Base-by-base conservation (phyloP, 352 stramenopile species). In the Globisporangium nodosum region DNA sequence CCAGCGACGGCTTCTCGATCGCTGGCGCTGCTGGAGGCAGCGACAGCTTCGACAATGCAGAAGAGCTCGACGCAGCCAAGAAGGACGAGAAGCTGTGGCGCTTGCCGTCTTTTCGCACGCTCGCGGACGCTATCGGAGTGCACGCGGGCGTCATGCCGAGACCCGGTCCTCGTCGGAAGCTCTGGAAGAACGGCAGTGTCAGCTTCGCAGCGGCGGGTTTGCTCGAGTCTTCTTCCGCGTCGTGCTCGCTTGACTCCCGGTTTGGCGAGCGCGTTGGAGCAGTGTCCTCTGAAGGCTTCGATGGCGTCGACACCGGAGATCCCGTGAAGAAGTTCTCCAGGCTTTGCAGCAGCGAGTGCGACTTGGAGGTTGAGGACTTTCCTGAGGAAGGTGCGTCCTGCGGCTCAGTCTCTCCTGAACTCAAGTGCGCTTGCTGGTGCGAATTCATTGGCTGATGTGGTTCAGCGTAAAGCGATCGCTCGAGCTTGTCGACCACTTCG, bases 131-230 rank as follows among this genome's bases (percentile, higher is more conserved):
- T 43, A 90, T 85, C 16, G 81, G 81, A 1, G 81, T 90, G 1
- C 70, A 77, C 9, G 81, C 81, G n/a, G 81, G 81, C 18, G 78
- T 90, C 12, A 65, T 65, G 0, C 78, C 74, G 2, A 88, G 60
- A 8, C 70, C 73, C 9, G 76, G 78, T 5, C 74, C 78, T 48
- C 80, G 81, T 56, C 75, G 69, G 11, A 86, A 82, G 52, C 78
- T 85, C 59, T 90, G 81, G 52, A 90, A 88, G 49, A 90, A 79
- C 12, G 78, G 76, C 7, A 90, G 57, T 1, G 81, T 74, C 16
- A 87, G 52, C 47, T 88, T 90, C 3, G 69, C 63, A n/a, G 47
- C 48, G n/a, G 45, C 45, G 3, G 15, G 0, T 35, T 49, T 54
- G 16, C 11, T 47, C 5, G 46, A 31, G 3, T 66, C 40, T 13